phyloP scores from a whole-genome alignment of 352 stramenopile species.

The Globisporangium iwayamae region DNA sequence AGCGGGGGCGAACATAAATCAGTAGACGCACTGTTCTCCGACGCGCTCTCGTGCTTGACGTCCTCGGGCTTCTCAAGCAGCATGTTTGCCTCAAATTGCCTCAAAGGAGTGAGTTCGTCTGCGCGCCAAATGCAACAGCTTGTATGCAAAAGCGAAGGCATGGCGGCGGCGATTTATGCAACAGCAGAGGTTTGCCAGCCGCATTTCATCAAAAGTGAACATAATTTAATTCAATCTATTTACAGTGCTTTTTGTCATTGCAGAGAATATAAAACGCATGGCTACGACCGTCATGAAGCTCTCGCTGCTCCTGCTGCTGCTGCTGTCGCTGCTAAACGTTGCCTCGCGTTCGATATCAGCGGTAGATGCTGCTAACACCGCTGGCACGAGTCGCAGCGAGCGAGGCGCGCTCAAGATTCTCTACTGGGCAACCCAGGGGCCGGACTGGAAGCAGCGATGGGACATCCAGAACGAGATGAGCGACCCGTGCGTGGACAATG shows the following conservation, averaged over 20 bases:
- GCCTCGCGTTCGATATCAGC: background rate
- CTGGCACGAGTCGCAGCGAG: conserved; percentile 32
- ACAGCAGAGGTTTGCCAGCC: too few relatives aligned
- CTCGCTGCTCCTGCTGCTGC: background rate
- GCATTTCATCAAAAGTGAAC: too few relatives aligned
- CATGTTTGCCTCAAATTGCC: conserved; percentile 27
- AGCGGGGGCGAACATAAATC: background rate
- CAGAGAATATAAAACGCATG: background rate
- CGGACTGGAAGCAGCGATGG: conserved; percentile 44
- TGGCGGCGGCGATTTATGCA: too few relatives aligned
- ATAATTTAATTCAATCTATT: too few relatives aligned
- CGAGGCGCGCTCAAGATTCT: conserved; percentile 61
- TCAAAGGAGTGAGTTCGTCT: too few relatives aligned
- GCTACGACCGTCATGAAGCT: background rate
- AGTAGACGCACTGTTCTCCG: conserved; percentile 46
- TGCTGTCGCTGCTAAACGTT: background rate
- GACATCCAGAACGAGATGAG: conserved; percentile 64
- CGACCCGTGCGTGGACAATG: conserved; percentile 54
- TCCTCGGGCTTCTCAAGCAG: conserved; percentile 77
- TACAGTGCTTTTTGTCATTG: too few relatives aligned
- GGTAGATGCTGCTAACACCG: background rate
- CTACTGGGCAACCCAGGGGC: conserved; percentile 59
- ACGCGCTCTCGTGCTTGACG: conserved; percentile 73
- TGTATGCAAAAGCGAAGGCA: too few relatives aligned
- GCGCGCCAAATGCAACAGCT: background rate